Conservation (phyloP, 441 rosid genomes). For the Jatropha podagrica region DNA sequence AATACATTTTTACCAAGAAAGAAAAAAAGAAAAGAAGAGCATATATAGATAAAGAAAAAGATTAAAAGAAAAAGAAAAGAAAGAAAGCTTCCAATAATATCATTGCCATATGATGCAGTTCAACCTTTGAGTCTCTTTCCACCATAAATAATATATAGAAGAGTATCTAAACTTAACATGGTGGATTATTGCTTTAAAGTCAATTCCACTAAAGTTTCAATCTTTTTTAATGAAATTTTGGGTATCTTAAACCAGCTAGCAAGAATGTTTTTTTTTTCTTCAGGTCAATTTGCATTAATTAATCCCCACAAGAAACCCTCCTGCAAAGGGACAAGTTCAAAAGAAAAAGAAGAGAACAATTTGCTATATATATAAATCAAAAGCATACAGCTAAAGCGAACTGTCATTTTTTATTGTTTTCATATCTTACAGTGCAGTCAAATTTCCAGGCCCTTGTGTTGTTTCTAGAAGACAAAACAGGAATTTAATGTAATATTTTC, state of each 20-base stretch:
- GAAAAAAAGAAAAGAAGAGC: not conserved
- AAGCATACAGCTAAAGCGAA: too few species aligned
- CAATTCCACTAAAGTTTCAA: conserved; percentile 22
- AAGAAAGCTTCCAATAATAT: conserved; percentile 19
- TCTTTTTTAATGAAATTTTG: not conserved
- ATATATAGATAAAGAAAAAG: not conserved
- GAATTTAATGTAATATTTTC: not conserved
- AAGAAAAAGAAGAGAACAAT: too few species aligned
- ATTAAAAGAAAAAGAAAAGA: not conserved
- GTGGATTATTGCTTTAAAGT: conserved; percentile 12
- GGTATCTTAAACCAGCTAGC: conserved; percentile 7
- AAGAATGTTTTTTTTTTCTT: conserved; percentile 1
- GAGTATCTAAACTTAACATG: not conserved
- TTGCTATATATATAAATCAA: too few species aligned
- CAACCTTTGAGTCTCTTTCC: conserved; percentile 5
- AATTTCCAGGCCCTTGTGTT: too few species aligned
- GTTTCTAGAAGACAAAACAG: too few species aligned
- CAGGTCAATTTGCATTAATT: conserved; percentile 12
- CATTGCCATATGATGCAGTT: conserved; percentile 24
- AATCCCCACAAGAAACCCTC: not conserved
- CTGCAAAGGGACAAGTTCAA: not conserved
- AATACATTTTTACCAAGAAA: not conserved
- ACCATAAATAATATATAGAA: not conserved
- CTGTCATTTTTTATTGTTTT: not conserved
- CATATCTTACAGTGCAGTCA: too few species aligned